These are phyloP conservation scores for Viola odorata DNA, from an alignment of 345 rosid species.

Conservation along the genomic window DNA sequence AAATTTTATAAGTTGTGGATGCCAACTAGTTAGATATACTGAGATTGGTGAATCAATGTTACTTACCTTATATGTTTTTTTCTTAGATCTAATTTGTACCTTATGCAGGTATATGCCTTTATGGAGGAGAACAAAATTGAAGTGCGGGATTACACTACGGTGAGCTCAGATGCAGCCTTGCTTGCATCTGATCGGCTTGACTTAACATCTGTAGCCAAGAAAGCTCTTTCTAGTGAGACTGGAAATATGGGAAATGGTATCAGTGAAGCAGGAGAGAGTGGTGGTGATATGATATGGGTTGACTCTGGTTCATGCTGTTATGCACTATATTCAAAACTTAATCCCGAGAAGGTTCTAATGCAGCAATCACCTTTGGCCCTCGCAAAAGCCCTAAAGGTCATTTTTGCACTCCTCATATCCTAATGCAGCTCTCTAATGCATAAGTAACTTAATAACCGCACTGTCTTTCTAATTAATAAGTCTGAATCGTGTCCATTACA, in stretches of 20 bases:
- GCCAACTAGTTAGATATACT: no score
- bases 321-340: slow-evolving; percentile 77
- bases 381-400: slow-evolving; percentile 89
- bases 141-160: slow-evolving; percentile 58
- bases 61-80: no score
- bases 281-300: slow-evolving; percentile 57
- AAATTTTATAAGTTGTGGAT: neutral
- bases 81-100: no score
- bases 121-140: slow-evolving; percentile 58
- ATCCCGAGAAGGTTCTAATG: slow-evolving; percentile 54
- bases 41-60: no score
- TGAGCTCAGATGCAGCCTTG: slow-evolving; percentile 58
- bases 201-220: slow-evolving; percentile 24
- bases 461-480: neutral
- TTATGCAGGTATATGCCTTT: slow-evolving; percentile 42
- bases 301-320: slow-evolving; percentile 84
- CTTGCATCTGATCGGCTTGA: slow-evolving; percentile 58
- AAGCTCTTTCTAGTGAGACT: slow-evolving; percentile 10
- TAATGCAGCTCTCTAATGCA: neutral
- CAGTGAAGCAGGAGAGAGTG: slow-evolving; percentile 25
- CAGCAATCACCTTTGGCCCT: slow-evolving; percentile 90
- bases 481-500: no score
- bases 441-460: neutral
- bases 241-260: slow-evolving; percentile 9
- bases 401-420: slow-evolving; percentile 5